A percentile compares a stretch with the other conserved stretches of the same genome.
These are phyloP conservation scores for Fraxinus platypoda DNA, from an alignment of 305 asterid genomes.

Conservation along the genomic window DNA sequence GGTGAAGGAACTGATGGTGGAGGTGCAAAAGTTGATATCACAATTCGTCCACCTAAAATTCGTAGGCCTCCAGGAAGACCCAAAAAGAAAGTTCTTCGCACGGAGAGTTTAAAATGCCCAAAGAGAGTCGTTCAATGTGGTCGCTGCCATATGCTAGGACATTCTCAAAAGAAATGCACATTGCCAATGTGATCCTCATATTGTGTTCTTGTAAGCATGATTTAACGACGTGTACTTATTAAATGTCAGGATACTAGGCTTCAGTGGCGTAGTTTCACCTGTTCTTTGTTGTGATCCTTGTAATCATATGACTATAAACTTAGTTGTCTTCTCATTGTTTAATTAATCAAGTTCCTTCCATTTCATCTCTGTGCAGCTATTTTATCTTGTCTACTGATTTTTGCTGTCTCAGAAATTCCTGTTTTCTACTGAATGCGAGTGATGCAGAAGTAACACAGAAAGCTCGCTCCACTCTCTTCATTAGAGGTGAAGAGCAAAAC, in stretches of 20 bases:
- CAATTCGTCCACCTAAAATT: slow-evolving; percentile 77
- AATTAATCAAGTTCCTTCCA: background rate
- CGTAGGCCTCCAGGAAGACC: slow-evolving; percentile 97
- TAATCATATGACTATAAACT: slow-evolving; percentile 36
- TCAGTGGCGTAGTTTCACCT: slow-evolving; percentile 26
- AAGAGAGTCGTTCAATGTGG: slow-evolving; percentile 91
- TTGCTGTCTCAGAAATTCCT: background rate
- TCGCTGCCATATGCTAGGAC: slow-evolving; percentile 98
- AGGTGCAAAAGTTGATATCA: slow-evolving; percentile 51
- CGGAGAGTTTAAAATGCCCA: slow-evolving; percentile 89
- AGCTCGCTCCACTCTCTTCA: background rate
- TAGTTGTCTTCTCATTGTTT: slow-evolving; percentile 19
- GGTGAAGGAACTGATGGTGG: slow-evolving; percentile 69
- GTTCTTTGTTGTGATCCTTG: slow-evolving; percentile 36
- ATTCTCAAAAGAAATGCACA: slow-evolving; percentile 92
- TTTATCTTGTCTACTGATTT: background rate
- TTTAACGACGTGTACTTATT: slow-evolving; percentile 24
- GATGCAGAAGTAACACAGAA: background rate
- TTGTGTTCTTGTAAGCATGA: slow-evolving; percentile 29
- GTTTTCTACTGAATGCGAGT: background rate
- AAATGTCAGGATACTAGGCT: slow-evolving; percentile 33
- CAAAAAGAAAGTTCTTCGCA: slow-evolving; percentile 80
- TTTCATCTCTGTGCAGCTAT: background rate
- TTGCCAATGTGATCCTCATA: slow-evolving; percentile 55
- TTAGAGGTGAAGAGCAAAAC: too few relatives aligned